Evolutionary conservation across 2,329 filamentous ascomycete genomes (phyloP).

Genomic region (Davidsoniella eucalypti): DNA sequence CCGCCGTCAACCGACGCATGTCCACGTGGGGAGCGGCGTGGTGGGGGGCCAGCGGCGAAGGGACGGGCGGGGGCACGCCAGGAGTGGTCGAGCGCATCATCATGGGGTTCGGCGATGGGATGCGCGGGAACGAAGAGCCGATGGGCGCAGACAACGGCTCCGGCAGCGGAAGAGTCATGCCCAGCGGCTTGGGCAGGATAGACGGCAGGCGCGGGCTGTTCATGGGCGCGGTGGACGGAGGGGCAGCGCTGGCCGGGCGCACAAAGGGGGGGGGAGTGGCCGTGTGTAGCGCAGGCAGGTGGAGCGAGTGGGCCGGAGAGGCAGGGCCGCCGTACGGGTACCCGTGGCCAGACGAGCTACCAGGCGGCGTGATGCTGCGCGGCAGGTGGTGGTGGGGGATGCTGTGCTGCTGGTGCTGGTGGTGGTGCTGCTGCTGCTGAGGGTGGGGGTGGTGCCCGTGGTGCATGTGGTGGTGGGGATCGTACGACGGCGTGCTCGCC

Average conservation of each 20-base stretch:
- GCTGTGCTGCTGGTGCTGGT: conserved; percentile 22
- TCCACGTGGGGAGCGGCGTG: conserved; percentile 32
- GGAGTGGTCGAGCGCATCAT: conserved; percentile 26
- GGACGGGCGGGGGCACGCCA: conserved; percentile 29
- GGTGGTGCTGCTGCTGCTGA: conserved; percentile 21
- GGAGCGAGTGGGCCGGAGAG: conserved; percentile 24
- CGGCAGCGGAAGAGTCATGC: conserved; percentile 28
- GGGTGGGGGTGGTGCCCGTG: no score
- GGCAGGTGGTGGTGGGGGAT: conserved; percentile 18
- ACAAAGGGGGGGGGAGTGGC: conserved; percentile 14
- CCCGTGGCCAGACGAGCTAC: conserved; percentile 28
- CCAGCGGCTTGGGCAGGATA: conserved; percentile 49
- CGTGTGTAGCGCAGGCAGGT: conserved; percentile 33
- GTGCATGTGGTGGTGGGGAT: no score
- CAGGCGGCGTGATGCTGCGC: conserved; percentile 32
- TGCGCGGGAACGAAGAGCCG: conserved; percentile 7
- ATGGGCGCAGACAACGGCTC: conserved; percentile 29
- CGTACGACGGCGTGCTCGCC: conserved; percentile 26
- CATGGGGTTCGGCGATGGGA: conserved; percentile 11
- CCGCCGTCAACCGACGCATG: conserved; percentile 46
- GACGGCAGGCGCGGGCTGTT: conserved; percentile 37
- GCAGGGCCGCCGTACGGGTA: conserved; percentile 22
- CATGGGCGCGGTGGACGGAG: conserved; percentile 17
- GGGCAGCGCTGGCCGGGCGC: background rate
- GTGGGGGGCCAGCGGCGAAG: conserved; percentile 19